phyloP scores from a whole-genome alignment of 2,329 filamentous ascomycete species.

The Trichoderma sp. region DNA sequence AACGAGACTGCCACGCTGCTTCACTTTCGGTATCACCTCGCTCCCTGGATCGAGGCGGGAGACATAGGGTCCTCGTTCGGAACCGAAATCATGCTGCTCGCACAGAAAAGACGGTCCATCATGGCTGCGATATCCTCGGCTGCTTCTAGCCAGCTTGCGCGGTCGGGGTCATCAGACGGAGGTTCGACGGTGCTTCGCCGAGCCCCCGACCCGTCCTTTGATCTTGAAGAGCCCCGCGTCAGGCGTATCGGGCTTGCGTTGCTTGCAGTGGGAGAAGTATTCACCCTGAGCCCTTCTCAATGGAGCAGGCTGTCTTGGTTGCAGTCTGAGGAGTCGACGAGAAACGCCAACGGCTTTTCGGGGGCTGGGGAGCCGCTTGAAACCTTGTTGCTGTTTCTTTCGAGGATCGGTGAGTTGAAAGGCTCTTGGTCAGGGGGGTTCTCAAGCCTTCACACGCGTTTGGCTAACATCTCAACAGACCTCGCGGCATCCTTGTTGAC shows the following conservation, averaged over 20 bases:
- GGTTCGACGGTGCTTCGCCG: background rate
- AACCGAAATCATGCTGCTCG: conserved; percentile 31
- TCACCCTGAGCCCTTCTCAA: conserved; percentile 20
- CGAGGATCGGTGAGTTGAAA: conserved; percentile 29
- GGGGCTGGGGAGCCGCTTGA: conserved; percentile 28
- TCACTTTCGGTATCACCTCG: conserved; percentile 33
- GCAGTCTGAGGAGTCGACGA: background rate
- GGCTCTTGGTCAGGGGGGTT: no score
- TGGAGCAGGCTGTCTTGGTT: conserved; percentile 25
- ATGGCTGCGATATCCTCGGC: conserved; percentile 24
- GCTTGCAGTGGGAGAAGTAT: conserved; percentile 16
- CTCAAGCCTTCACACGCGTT: background rate
- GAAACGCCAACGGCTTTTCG: background rate
- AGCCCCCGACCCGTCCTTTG: background rate
- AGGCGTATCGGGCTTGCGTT: conserved; percentile 23
- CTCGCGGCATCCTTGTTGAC: conserved; percentile 30
- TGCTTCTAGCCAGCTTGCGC: conserved; percentile 25
- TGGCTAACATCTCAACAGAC: conserved; percentile 24
- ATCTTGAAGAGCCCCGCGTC: conserved; percentile 16
- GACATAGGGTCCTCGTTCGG: conserved; percentile 29
- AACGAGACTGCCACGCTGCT: conserved; percentile 29
- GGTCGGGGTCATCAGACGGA: background rate
- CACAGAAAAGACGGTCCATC: conserved; percentile 23
- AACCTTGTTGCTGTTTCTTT: conserved; percentile 29
- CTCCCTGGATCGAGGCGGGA: conserved; percentile 33